Evolutionary conservation across 352 stramenopile genomes (phyloP).

Genomic region (Ophiocytium majus): DNA sequence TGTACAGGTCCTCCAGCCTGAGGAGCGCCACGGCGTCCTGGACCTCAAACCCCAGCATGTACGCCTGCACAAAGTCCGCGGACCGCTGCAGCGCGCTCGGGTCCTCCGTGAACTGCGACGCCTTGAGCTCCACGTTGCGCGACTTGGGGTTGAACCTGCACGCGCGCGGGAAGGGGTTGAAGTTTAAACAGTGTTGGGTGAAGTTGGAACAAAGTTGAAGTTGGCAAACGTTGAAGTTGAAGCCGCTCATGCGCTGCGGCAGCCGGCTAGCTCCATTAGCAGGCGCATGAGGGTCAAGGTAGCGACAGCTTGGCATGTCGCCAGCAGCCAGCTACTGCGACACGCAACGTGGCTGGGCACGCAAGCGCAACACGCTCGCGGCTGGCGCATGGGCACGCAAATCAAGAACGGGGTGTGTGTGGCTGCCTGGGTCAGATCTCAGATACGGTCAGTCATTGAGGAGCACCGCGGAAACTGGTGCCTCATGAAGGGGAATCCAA

Average conservation of each 20-base stretch:
- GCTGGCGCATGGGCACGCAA: too few relatives aligned
- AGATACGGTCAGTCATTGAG: slow-evolving; percentile 24
- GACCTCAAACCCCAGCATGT: slow-evolving; percentile 99
- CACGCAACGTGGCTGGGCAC: too few relatives aligned
- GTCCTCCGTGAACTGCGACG: slow-evolving; percentile 88
- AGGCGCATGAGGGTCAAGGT: not conserved
- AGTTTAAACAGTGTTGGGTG: too few relatives aligned
- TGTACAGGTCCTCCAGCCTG: slow-evolving; percentile 96
- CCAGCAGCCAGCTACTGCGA: too few relatives aligned
- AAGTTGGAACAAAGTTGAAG: not conserved
- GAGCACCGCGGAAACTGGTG: not conserved
- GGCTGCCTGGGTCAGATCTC: not conserved
- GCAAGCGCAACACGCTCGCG: too few relatives aligned
- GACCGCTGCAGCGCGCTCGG: slow-evolving; percentile 88
- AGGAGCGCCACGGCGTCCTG: slow-evolving; percentile 93
- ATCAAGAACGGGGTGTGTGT: too few relatives aligned
- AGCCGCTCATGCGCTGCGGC: too few relatives aligned
- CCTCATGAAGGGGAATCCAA: slow-evolving; percentile 19
- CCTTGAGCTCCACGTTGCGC: slow-evolving; percentile 94
- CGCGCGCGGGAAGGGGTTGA: too few relatives aligned
- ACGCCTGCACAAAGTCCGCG: slow-evolving; percentile 93
- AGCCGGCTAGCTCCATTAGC: not conserved
- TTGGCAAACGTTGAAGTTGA: not conserved
- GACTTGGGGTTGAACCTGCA: slow-evolving; percentile 90
- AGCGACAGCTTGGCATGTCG: too few relatives aligned